Percentiles rank a stretch among this genome's conserved stretches.
phyloP scores from a whole-genome alignment of 2,329 filamentous ascomycete species.

The Fusarium poae region DNA sequence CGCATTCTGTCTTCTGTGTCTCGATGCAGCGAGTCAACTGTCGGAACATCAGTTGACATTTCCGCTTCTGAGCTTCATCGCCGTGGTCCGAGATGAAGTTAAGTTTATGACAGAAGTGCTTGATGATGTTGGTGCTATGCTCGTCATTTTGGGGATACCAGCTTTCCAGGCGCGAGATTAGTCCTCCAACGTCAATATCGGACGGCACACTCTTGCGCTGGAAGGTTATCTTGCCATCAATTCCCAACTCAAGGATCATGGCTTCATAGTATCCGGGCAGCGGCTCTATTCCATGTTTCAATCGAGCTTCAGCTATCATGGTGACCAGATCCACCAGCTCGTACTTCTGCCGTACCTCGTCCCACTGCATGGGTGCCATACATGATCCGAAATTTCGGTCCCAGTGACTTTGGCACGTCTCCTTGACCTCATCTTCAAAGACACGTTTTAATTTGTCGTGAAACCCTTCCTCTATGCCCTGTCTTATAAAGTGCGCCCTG shows the following conservation, averaged over 20 bases:
- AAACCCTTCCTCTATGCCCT: not conserved
- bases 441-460: not conserved
- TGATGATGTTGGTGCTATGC: conserved; percentile 16
- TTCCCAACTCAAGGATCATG: conserved; percentile 36
- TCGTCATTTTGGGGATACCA: conserved; percentile 33
- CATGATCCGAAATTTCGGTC: conserved; percentile 16
- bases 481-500: not conserved
- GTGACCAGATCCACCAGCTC: conserved; percentile 10
- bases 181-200: conserved; percentile 11
- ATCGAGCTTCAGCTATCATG: conserved; percentile 42
- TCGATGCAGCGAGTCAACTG: conserved; percentile 16
- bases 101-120: conserved; percentile 20
- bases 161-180: conserved; percentile 36
- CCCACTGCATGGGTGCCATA: conserved; percentile 29
- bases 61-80: conserved; percentile 15
- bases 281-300: conserved; percentile 29
- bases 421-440: conserved; percentile 34
- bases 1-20: conserved; percentile 3
- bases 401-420: conserved; percentile 38
- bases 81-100: not conserved
- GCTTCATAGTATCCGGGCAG: conserved; percentile 38
- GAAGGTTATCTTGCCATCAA: conserved; percentile 31
- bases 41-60: not conserved
- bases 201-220: conserved; percentile 25
- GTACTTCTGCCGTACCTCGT: conserved; percentile 12